Evolutionary conservation across 495 filamentous ascomycete genomes (phyloP), one percentile per base, ranked within the genome.

Genomic region (Staphylotrichum longicolle): DNA sequence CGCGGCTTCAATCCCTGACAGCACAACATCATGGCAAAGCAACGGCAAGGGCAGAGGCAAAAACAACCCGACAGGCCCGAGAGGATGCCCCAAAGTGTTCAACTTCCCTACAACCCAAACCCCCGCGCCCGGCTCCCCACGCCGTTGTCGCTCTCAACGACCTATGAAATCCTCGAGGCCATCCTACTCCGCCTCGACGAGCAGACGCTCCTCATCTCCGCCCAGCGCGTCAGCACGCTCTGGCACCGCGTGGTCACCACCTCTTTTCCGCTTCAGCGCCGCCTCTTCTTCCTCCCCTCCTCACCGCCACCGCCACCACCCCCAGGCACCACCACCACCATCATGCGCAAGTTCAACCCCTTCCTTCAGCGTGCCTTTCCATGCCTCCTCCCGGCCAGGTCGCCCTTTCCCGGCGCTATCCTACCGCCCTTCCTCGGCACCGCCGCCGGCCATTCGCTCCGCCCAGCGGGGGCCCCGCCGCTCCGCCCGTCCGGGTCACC

Each of bases 171-270:
- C 48, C 54, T 68, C 50, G 60, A 68, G 52, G 33, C 53, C 20
- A 68, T 68, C 45, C 45, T 47, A 4, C 53, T 70, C 37, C 15
- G 59, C 5, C 55, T 70, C 47, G 66, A 68, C 55, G 52, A 58
- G 46, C 54, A 51, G 10, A 57, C 57, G 40, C 53, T 69, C 41
- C 59, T 69, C 57, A 61, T 59, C n/a, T 42, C 60, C 5, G 59
- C 50, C 11, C 54, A 63, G 27, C 67, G 55, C 42, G 62, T 69
- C 15, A 52, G 27, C 59, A 33, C 27, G 7, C 12, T 14, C 58
- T 67, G 62, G 64, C 54, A 51, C 46, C 32, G 33, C 7, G 4
- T 62, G 1, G 59, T 69, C 55, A 41, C 35, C 30, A 35, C 42
- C 51, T 67, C 67, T 7, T 58, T 12, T 4, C 4, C 37, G n/a